phyloP scores from a whole-genome alignment of 2,329 filamentous ascomycete genomes.

The Balansia obtecta region DNA sequence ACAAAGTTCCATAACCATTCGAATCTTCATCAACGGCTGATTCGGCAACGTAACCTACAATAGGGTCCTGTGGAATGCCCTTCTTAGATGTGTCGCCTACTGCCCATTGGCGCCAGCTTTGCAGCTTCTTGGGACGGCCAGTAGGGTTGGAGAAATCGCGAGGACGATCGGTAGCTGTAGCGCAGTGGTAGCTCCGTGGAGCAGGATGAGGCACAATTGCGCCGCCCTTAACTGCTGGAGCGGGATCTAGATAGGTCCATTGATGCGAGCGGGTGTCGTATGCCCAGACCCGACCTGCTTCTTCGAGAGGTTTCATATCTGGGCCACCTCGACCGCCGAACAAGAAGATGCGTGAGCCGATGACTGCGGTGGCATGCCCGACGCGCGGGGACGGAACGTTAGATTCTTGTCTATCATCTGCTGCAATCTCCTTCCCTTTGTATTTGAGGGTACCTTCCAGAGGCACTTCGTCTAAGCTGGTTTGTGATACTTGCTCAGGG shows the following conservation, averaged over 20 bases:
- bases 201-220: constrained; percentile 36
- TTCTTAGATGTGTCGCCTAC: constrained; percentile 40
- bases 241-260: constrained; percentile 56
- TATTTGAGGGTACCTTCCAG: constrained; percentile 17
- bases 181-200: constrained; percentile 60
- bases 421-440: constrained; percentile 29
- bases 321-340: constrained; percentile 67
- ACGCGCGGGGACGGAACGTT: constrained; percentile 55
- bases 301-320: constrained; percentile 59
- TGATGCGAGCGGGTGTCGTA: constrained; percentile 51
- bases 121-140: constrained; percentile 17
- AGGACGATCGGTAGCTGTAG: constrained; percentile 45
- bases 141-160: constrained; percentile 30
- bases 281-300: constrained; percentile 63
- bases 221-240: constrained; percentile 28
- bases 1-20: constrained; percentile 54
- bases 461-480: constrained; percentile 29
- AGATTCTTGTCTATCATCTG: constrained; percentile 15
- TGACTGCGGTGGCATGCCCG: constrained; percentile 57
- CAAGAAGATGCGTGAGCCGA: constrained; percentile 61
- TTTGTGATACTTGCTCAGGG: constrained; percentile 13
- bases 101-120: constrained; percentile 43
- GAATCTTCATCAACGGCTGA: constrained; percentile 46
- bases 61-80: constrained; percentile 46
- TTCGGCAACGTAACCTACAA: constrained; percentile 44